Evolutionary conservation across 495 filamentous ascomycete genomes (phyloP).

Genomic region (Neurospora sp.): DNA sequence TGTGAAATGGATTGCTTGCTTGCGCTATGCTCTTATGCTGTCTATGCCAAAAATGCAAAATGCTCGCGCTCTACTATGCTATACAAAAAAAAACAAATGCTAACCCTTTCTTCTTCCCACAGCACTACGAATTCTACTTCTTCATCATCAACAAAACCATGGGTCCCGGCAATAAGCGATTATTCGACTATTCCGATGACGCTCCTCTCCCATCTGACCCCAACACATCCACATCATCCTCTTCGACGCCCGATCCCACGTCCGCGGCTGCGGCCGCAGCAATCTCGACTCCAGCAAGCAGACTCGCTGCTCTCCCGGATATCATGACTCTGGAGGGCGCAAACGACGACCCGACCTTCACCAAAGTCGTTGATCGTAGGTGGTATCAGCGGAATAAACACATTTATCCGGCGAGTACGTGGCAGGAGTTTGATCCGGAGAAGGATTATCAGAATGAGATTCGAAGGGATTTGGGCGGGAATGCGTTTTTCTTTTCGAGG

Average conservation of each 20-base stretch:
- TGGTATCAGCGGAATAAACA: conserved; percentile 99
- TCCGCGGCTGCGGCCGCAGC: no score
- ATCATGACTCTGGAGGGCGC: conserved; percentile 57
- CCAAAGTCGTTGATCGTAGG: conserved; percentile 89
- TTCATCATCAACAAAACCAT: conserved; percentile 80
- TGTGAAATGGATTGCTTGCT: not conserved
- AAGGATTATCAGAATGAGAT: conserved; percentile 76
- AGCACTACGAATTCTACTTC: conserved; percentile 97
- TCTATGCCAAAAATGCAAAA: not conserved
- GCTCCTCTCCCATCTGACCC: conserved; percentile 1
- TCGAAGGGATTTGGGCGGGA: conserved; percentile 73
- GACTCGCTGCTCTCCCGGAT: conserved; percentile 20
- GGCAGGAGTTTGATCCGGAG: conserved; percentile 89
- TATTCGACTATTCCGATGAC: conserved; percentile 67
- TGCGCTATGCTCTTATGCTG: not conserved
- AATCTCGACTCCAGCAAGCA: conserved; percentile 16
- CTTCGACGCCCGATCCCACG: conserved; percentile 38
- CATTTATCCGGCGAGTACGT: conserved; percentile 90
- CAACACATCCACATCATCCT: not conserved
- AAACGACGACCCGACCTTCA: conserved; percentile 69
- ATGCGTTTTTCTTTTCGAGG: conserved; percentile 80
- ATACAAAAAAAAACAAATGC: not conserved
- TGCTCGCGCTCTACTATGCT: not conserved
- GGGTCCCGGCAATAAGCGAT: conserved; percentile 56
- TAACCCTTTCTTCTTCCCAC: conserved; percentile 7